Conservation (phyloP, 2,329 filamentous ascomycete species). For the Arachnomyces sp. region DNA sequence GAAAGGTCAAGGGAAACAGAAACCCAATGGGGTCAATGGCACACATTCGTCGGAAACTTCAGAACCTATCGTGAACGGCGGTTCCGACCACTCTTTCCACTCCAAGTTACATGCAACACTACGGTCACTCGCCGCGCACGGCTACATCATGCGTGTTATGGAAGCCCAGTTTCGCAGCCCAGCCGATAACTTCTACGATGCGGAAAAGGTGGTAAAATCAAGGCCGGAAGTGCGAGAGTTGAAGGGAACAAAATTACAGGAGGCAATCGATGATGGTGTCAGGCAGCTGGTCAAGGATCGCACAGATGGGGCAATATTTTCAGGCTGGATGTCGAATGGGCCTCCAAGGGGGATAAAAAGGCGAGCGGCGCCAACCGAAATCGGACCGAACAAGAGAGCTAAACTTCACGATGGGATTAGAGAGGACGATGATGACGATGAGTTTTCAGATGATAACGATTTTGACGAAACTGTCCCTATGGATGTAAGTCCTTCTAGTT, state of each 20-base stretch:
- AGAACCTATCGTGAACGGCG: slow-evolving; percentile 5
- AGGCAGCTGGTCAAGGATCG: slow-evolving; percentile 25
- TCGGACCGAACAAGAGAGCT: slow-evolving; percentile 9
- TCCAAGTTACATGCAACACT: slow-evolving; percentile 28
- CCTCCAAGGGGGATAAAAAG: slow-evolving; percentile 28
- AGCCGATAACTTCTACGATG: slow-evolving; percentile 32
- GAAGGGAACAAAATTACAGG: slow-evolving; percentile 32
- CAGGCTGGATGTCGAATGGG: slow-evolving; percentile 23
- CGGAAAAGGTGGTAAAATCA: slow-evolving; percentile 24
- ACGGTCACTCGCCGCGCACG: slow-evolving; percentile 32
- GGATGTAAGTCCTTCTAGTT: slow-evolving; percentile 24
- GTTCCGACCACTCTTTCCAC: slow-evolving; percentile 14
- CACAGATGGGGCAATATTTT: slow-evolving; percentile 27
- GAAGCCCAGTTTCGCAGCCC: slow-evolving; percentile 35
- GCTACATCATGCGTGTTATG: slow-evolving; percentile 32
- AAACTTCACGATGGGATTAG: slow-evolving; percentile 15
- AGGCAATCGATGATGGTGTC: slow-evolving; percentile 23
- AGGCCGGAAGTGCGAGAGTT: slow-evolving; percentile 24
- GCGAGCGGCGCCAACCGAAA: slow-evolving; percentile 12
- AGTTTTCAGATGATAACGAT: slow-evolving; percentile 29
- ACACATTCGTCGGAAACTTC: slow-evolving; percentile 6
- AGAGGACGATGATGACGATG: slow-evolving; percentile 23
- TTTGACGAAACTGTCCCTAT: slow-evolving; percentile 26
- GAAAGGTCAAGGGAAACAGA: slow-evolving; percentile 6
- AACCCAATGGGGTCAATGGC: slow-evolving; percentile 19